Percentiles rank a stretch among this genome's conserved stretches.
These are phyloP conservation scores for Neopestalotiopsis rosae DNA, from an alignment of 2,329 filamentous ascomycete genomes.

Conservation along the genomic window DNA sequence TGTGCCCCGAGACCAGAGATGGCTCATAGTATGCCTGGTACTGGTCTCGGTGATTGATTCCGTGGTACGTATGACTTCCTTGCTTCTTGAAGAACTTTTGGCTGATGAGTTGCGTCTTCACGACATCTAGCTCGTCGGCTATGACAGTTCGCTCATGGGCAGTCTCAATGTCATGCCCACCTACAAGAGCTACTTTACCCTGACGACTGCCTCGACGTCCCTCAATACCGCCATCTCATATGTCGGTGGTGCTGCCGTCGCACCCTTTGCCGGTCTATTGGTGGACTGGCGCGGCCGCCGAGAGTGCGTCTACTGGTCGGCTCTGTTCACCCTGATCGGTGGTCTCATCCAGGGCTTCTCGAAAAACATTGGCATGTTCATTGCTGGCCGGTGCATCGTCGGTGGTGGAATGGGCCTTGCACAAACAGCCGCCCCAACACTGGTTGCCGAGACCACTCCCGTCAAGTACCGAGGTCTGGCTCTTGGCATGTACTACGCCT, in stretches of 20 bases:
- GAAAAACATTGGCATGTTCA: constrained; percentile 25
- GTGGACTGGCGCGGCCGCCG: background rate
- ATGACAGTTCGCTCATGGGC: constrained; percentile 41
- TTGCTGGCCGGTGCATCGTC: constrained; percentile 31
- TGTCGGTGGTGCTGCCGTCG: background rate
- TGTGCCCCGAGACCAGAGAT: no score
- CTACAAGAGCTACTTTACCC: constrained; percentile 39
- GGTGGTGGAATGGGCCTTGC: constrained; percentile 27
- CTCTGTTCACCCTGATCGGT: background rate
- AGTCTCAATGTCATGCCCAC: constrained; percentile 43
- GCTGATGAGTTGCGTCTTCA: no score
- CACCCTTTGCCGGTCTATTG: background rate
- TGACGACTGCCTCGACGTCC: constrained; percentile 33
- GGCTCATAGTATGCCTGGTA: no score
- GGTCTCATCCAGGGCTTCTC: background rate
- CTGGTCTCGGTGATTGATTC: no score
- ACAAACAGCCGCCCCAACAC: constrained; percentile 26
- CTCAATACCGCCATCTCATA: background rate
- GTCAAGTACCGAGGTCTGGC: constrained; percentile 25
- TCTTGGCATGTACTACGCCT: constrained; percentile 26
- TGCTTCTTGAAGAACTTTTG: no score
- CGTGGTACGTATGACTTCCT: no score
- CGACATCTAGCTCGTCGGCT: background rate
- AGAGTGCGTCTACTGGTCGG: background rate
- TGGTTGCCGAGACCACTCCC: constrained; percentile 35